phyloP scores from a whole-genome alignment of 768 basidiomycete species.

The Boletus huronensis region DNA sequence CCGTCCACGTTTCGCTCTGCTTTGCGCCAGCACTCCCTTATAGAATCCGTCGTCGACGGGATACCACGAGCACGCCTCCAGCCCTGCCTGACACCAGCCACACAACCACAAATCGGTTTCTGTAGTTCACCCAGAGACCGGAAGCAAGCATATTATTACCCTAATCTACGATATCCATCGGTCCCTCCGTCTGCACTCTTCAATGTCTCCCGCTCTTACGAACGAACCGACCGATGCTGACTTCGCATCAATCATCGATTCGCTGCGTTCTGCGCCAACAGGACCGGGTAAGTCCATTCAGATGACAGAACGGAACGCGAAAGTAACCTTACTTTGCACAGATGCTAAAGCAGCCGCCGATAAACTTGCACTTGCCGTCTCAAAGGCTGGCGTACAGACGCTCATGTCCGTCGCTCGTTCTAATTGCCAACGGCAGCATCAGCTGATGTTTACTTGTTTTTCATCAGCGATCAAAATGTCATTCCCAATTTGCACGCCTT shows the following conservation, averaged over 20 bases:
- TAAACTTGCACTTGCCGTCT: conserved; percentile 68
- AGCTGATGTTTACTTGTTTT: conserved; percentile 15
- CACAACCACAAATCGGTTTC: conserved; percentile 2
- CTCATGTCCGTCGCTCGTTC: conserved; percentile 46
- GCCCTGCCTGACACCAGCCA: neutral
- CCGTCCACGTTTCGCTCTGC: neutral
- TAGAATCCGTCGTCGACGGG: neutral
- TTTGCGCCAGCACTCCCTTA: neutral
- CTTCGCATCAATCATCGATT: conserved; percentile 43
- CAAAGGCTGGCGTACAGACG: conserved; percentile 57
- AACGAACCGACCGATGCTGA: conserved; percentile 40
- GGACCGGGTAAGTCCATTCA: conserved; percentile 46
- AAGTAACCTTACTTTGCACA: conserved; percentile 25
- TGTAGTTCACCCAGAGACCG: conserved; percentile 17
- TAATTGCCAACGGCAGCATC: neutral
- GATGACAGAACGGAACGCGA: neutral
- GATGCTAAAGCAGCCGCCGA: conserved; percentile 86
- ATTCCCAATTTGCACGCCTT: conserved; percentile 63
- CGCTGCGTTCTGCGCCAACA: conserved; percentile 56
- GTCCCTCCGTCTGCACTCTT: conserved; percentile 5
- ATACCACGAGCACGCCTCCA: conserved; percentile 11
- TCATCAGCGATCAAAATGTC: conserved; percentile 54
- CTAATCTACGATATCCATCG: conserved; percentile 24
- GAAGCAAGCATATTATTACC: conserved; percentile 14
- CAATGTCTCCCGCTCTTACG: conserved; percentile 56